Percentiles rank a stretch among this genome's conserved stretches.
Conservation (phyloP, 768 basidiomycete genomes). For the Tremella fuciformis region DNA sequence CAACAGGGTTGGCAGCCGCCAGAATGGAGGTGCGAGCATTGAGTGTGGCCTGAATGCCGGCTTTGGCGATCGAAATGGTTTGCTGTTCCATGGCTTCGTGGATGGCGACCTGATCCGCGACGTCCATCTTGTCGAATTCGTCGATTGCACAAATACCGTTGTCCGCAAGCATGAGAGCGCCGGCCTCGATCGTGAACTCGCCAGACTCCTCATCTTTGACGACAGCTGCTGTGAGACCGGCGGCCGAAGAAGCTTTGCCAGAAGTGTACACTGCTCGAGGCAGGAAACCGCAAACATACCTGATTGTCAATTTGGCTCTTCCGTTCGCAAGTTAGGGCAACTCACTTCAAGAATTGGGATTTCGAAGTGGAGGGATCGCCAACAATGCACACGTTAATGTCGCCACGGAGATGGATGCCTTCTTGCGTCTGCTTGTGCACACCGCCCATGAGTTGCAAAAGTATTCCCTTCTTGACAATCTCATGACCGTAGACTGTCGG, state of each 20-base stretch:
- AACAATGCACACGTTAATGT: slow-evolving; percentile 96
- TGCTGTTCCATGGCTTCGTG: slow-evolving; percentile 69
- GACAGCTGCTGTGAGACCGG: slow-evolving; percentile 96
- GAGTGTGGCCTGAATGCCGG: slow-evolving; percentile 95
- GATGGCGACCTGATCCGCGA: slow-evolving; percentile 96
- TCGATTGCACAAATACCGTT: slow-evolving; percentile 99
- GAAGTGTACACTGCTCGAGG: slow-evolving; percentile 98
- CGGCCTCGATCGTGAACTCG: slow-evolving; percentile 98
- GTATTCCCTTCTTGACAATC: slow-evolving; percentile 94
- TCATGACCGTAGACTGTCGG: slow-evolving; percentile 99
- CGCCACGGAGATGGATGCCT: slow-evolving; percentile 96
- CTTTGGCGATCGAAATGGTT: slow-evolving; percentile 64
- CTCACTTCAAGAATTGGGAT: slow-evolving; percentile 95
- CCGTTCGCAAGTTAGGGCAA: slow-evolving; percentile 16
- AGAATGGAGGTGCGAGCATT: slow-evolving; percentile 97
- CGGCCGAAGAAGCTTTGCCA: slow-evolving; percentile 98
- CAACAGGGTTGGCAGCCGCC: slow-evolving; percentile 96
- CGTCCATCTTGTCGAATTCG: slow-evolving; percentile 99
- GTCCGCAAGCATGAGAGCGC: slow-evolving; percentile 97
- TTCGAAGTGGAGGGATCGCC: slow-evolving; percentile 98
- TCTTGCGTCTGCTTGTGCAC: slow-evolving; percentile 95
- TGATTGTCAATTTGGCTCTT: slow-evolving; percentile 48
- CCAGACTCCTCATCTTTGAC: slow-evolving; percentile 98
- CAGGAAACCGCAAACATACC: slow-evolving; percentile 96
- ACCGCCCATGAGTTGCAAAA: slow-evolving; percentile 96